A percentile compares a stretch with the other conserved stretches of the same genome.
Conservation (phyloP, 306 rosid species). For the Cucumis sativus region Cucumber_9930_V3 NC_026657.2:35381001-35381500, state of each 20-base stretch:
- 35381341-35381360: too few relatives aligned
- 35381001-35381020: background rate
- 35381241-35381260: background rate
- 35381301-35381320: too few relatives aligned
- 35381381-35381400: too few relatives aligned
- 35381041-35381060: slow-evolving; percentile 38
- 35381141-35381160: background rate
- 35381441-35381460: too few relatives aligned
- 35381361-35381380: too few relatives aligned
- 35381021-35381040: background rate
- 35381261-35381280: background rate
- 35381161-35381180: background rate
- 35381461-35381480: too few relatives aligned
- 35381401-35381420: too few relatives aligned
- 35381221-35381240: background rate
- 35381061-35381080: slow-evolving; percentile 42
- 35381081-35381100: slow-evolving; percentile 10
- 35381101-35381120: background rate
- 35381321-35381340: too few relatives aligned
- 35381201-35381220: background rate
- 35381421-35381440: too few relatives aligned
- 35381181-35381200: background rate
- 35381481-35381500: too few relatives aligned
- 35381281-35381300: background rate
- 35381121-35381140: background rate